Evolutionary conservation across 768 basidiomycete genomes (phyloP).

Genomic region (Hypholoma sublateritium): DNA sequence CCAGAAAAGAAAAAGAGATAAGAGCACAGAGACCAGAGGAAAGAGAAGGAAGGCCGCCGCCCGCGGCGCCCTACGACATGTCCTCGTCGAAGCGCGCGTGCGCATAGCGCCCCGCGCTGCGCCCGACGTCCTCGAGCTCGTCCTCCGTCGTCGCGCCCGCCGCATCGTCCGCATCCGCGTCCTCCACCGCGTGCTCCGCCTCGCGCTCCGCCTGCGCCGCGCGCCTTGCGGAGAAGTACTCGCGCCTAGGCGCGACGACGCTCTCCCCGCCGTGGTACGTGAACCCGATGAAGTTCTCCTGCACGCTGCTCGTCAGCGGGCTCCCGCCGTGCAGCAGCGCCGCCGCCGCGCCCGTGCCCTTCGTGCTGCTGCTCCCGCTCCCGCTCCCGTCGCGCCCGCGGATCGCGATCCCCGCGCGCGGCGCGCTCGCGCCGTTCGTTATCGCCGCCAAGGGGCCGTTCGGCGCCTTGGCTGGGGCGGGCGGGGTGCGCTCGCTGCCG

Average conservation of each 20-base stretch:
- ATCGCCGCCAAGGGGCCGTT: conserved; percentile 19
- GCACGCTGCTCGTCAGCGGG: conserved; percentile 87
- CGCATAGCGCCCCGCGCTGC: conserved; percentile 71
- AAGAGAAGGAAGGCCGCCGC: neutral
- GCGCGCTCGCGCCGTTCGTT: conserved; percentile 10
- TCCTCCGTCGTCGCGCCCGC: conserved; percentile 7
- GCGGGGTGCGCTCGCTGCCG: conserved; percentile 49
- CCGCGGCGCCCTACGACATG: conserved; percentile 20
- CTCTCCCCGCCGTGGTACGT: conserved; percentile 81
- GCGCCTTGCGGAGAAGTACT: conserved; percentile 7
- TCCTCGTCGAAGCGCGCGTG: conserved; percentile 45
- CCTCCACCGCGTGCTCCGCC: conserved; percentile 47
- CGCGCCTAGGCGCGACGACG: conserved; percentile 40
- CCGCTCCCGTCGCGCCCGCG: conserved; percentile 18
- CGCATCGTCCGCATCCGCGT: conserved; percentile 53
- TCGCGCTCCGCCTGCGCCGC: conserved; percentile 20
- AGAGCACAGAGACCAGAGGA: neutral
- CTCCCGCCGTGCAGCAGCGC: conserved; percentile 34
- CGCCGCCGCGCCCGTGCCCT: conserved; percentile 38
- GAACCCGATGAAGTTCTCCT: conserved; percentile 97
- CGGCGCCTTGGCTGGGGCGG: conserved; percentile 8
- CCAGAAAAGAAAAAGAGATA: neutral
- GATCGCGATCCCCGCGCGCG: conserved; percentile 48
- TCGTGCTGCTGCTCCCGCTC: conserved; percentile 22
- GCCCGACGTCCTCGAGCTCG: conserved; percentile 66